phyloP scores from a whole-genome alignment of 2,329 filamentous ascomycete species.

The Diaporthe longicolla region DNA sequence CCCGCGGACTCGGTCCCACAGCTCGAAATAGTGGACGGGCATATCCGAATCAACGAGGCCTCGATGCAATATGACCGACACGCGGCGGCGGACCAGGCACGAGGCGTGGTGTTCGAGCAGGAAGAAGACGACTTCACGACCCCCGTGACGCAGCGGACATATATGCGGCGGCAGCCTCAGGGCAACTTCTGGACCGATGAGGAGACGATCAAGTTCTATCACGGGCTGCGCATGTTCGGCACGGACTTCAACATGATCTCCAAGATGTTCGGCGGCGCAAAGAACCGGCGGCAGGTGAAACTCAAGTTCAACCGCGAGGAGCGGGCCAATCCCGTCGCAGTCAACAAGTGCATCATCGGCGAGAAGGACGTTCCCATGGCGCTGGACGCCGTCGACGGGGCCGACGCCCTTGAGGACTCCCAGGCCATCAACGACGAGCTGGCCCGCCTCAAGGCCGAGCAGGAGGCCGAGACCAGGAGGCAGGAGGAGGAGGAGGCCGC shows the following conservation, averaged over 20 bases:
- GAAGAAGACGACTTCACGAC: conserved; percentile 86
- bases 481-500: conserved; percentile 64
- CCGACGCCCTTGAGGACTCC: conserved; percentile 67
- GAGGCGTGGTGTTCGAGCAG: conserved; percentile 70
- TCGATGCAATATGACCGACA: conserved; percentile 79
- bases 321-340: conserved; percentile 71
- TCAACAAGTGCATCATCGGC: conserved; percentile 75
- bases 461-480: conserved; percentile 61
- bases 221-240: conserved; percentile 81
- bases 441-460: conserved; percentile 57
- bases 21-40: conserved; percentile 78
- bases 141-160: conserved; percentile 78
- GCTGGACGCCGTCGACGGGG: conserved; percentile 72
- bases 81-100: conserved; percentile 69
- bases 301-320: conserved; percentile 88
- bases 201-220: conserved; percentile 82
- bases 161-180: conserved; percentile 72
- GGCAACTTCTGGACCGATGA: conserved; percentile 79
- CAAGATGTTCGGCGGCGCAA: conserved; percentile 77
- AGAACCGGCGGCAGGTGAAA: conserved; percentile 82
- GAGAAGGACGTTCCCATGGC: conserved; percentile 71
- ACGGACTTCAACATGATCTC: conserved; percentile 88
- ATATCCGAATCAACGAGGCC: conserved; percentile 79
- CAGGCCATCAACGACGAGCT: conserved; percentile 70
- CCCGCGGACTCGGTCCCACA: conserved; percentile 53